phyloP scores from a whole-genome alignment of 352 stramenopile species.

The Paralagenidium karlingii region DNA sequence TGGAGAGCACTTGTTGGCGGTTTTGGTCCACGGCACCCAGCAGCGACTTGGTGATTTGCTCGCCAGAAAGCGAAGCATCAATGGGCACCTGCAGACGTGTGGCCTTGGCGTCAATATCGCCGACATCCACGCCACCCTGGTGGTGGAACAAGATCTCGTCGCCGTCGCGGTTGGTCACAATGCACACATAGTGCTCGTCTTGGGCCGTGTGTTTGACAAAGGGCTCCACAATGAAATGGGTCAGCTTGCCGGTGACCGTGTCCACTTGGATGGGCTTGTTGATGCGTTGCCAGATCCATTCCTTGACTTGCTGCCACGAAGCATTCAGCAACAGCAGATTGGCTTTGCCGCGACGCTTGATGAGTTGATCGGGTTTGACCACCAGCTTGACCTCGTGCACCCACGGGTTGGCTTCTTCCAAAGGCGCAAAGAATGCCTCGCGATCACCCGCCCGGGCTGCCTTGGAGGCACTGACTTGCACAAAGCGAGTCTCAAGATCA shows the following conservation, averaged over 20 bases:
- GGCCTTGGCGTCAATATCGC: conserved; percentile 92
- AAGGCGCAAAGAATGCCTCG: conserved; percentile 47
- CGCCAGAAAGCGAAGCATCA: conserved; percentile 48
- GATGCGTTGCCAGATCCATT: conserved; percentile 91
- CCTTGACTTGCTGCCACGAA: conserved; percentile 83
- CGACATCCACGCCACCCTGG: conserved; percentile 92
- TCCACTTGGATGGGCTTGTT: conserved; percentile 89
- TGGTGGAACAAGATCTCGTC: conserved; percentile 96
- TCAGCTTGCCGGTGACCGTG: conserved; percentile 82
- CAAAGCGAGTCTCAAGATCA: conserved; percentile 61
- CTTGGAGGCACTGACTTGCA: conserved; percentile 47
- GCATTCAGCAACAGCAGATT: conserved; percentile 93
- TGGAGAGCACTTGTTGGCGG: conserved; percentile 69
- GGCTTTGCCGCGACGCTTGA: conserved; percentile 94
- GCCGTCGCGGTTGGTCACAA: conserved; percentile 88
- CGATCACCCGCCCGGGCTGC: conserved; percentile 16
- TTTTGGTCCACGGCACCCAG: conserved; percentile 70
- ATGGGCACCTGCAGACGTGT: conserved; percentile 80
- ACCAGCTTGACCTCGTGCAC: conserved; percentile 83
- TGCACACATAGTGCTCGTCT: conserved; percentile 97
- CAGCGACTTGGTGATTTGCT: conserved; percentile 58
- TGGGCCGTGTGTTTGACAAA: conserved; percentile 87
- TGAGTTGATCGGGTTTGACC: conserved; percentile 96
- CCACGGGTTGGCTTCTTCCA: conserved; percentile 78
- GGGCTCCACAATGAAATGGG: conserved; percentile 97